Evolutionary conservation across 148 eudicot species (phyloP).

Genomic region (Selenicereus undatus): DNA sequence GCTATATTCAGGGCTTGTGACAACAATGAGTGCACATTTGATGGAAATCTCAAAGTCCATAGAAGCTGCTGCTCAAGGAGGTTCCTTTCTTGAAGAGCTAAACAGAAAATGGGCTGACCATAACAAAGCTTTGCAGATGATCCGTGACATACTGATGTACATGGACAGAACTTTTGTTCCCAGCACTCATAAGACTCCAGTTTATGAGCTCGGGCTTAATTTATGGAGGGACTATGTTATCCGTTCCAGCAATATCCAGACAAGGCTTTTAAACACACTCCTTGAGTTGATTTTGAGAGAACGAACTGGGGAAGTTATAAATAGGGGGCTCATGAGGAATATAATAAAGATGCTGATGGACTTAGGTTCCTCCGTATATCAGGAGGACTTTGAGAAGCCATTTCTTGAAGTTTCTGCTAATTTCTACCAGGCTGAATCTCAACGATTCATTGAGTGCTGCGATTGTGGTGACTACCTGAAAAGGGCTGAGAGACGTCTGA

Average conservation of each 20-base stretch:
- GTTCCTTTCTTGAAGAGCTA: slow-evolving; percentile 63
- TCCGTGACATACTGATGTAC: slow-evolving; percentile 81
- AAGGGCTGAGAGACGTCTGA: slow-evolving; percentile 73
- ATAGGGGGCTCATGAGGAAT: slow-evolving; percentile 71
- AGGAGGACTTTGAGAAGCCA: slow-evolving; percentile 76
- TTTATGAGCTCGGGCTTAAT: slow-evolving; percentile 73
- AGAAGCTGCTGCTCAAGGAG: slow-evolving; percentile 75
- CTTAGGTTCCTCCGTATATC: slow-evolving; percentile 65
- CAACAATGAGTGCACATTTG: slow-evolving; percentile 68
- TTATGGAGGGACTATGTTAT: slow-evolving; percentile 77
- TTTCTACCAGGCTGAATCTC: slow-evolving; percentile 71
- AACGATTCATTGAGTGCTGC: slow-evolving; percentile 68
- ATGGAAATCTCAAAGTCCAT: slow-evolving; percentile 55
- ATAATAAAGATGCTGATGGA: slow-evolving; percentile 69
- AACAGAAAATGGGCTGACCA: slow-evolving; percentile 77
- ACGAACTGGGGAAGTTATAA: slow-evolving; percentile 71
- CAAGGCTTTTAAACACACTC: slow-evolving; percentile 56
- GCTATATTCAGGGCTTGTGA: slow-evolving; percentile 70
- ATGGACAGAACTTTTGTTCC: slow-evolving; percentile 84
- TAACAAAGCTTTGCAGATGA: slow-evolving; percentile 78
- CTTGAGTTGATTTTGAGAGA: slow-evolving; percentile 61
- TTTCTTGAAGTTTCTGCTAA: slow-evolving; percentile 75
- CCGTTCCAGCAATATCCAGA: slow-evolving; percentile 53
- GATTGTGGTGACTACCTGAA: slow-evolving; percentile 79
- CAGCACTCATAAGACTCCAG: slow-evolving; percentile 65